Evolutionary conservation across 2,329 filamentous ascomycete species (phyloP).

Genomic region (Botryotinia globosa): DNA sequence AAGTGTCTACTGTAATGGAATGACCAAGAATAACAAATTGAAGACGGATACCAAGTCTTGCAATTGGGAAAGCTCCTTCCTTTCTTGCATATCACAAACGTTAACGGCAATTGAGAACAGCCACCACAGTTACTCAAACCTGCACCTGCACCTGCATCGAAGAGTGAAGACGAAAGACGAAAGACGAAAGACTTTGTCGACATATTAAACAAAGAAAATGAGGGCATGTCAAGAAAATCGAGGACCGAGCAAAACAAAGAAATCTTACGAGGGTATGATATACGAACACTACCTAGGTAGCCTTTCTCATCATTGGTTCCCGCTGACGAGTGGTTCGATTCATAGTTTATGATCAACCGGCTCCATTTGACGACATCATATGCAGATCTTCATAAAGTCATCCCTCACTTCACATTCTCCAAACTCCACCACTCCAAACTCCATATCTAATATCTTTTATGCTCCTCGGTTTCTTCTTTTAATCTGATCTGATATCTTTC

Average conservation of each 20-base stretch:
- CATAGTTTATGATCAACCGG: not conserved
- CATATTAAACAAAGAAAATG: not conserved
- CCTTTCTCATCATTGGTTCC: not conserved
- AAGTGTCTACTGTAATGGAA: too few relatives aligned
- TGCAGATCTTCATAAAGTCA: slow-evolving; percentile 3
- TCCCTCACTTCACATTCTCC: not conserved
- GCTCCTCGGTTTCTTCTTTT: not conserved
- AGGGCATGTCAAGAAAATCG: not conserved
- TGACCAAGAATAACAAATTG: not conserved
- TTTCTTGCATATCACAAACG: too few relatives aligned
- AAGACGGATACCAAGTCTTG: not conserved
- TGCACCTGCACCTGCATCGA: not conserved
- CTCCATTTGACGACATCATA: slow-evolving; percentile 4
- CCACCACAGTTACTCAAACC: not conserved
- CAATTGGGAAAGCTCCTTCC: not conserved
- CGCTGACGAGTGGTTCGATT: not conserved
- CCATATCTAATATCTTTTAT: not conserved
- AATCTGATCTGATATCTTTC: not conserved
- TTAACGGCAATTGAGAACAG: slow-evolving; percentile 1
- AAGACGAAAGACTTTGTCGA: too few relatives aligned
- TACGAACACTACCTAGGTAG: too few relatives aligned
- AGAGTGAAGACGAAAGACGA: too few relatives aligned
- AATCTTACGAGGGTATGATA: too few relatives aligned
- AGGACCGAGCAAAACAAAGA: slow-evolving; percentile 1
- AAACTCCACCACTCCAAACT: not conserved